Conservation (phyloP, 176 grass and related monocot genomes). For the Bromus sterilis region DNA sequence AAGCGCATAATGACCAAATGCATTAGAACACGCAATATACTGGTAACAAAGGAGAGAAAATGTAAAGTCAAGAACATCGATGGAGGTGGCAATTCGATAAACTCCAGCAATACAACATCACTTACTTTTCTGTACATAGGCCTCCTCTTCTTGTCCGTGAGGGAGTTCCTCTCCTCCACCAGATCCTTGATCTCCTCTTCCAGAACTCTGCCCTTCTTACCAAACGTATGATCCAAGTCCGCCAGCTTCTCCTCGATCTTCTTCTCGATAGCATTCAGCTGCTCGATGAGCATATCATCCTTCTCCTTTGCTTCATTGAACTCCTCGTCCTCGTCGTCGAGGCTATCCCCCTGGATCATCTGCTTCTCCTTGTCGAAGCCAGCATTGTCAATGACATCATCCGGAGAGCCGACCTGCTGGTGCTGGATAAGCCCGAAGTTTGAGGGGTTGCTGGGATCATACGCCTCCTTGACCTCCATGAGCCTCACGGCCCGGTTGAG, state of each 20-base stretch:
- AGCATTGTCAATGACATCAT: conserved; percentile 53
- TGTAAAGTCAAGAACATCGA: not conserved
- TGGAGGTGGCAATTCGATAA: not conserved
- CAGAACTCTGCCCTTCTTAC: conserved; percentile 82
- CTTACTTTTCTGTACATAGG: conserved; percentile 93
- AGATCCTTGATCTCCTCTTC: conserved; percentile 79
- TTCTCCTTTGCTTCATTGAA: conserved; percentile 70
- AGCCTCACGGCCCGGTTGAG: conserved; percentile 72
- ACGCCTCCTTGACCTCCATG: conserved; percentile 86
- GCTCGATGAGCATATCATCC: conserved; percentile 64
- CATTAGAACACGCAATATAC: not conserved
- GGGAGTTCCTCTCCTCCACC: conserved; percentile 71
- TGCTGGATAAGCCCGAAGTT: conserved; percentile 88
- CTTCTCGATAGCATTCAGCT: conserved; percentile 77
- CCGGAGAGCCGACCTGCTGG: conserved; percentile 67
- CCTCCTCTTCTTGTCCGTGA: conserved; percentile 63
- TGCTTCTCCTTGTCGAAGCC: conserved; percentile 78
- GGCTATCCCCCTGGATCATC: conserved; percentile 48
- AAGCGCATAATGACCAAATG: not conserved
- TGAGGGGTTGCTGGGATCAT: conserved; percentile 67
- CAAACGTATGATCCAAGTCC: conserved; percentile 79
- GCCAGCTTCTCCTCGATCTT: conserved; percentile 66
- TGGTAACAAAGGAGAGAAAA: not conserved
- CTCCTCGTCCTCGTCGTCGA: conserved; percentile 48
- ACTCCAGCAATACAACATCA: not conserved